phyloP scores from a whole-genome alignment of 345 rosid genomes.

The Corymbia maculata region DNA sequence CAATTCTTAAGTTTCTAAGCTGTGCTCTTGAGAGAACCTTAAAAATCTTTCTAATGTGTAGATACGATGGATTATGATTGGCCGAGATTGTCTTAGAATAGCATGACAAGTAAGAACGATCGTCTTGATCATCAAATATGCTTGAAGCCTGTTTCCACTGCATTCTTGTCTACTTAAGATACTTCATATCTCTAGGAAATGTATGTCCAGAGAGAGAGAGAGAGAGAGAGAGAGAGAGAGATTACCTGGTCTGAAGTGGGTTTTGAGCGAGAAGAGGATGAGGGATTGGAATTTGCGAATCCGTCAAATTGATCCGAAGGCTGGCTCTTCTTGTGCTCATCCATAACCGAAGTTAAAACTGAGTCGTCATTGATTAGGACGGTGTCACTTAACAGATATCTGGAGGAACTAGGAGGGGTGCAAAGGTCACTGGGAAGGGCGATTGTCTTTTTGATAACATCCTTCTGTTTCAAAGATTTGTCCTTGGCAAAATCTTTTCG shows the following conservation, averaged over 20 bases:
- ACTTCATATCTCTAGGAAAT: not conserved
- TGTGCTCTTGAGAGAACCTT: not conserved
- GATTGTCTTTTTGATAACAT: not conserved
- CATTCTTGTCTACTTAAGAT: not conserved
- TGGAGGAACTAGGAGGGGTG: slow-evolving; percentile 64
- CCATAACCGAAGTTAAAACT: slow-evolving; percentile 17
- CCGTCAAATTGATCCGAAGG: not conserved
- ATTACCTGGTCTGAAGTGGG: slow-evolving; percentile 46
- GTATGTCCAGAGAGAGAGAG: not conserved
- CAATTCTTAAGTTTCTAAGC: not conserved
- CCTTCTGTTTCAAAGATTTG: not conserved
- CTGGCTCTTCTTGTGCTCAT: slow-evolving; percentile 8
- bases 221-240: not conserved
- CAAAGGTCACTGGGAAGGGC: not conserved
- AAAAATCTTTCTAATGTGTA: not conserved
- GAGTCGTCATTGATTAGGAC: slow-evolving; percentile 27
- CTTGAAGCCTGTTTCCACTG: not conserved
- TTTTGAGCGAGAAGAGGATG: slow-evolving; percentile 14
- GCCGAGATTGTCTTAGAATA: not conserved
- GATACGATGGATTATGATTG: not conserved
- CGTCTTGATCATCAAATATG: not conserved
- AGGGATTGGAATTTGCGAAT: slow-evolving; percentile 2
- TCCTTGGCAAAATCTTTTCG: slow-evolving; percentile 10
- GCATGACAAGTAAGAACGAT: not conserved
- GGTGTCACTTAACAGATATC: slow-evolving; percentile 54